These are phyloP conservation scores for Scopulariopsis brevicaulis DNA, from an alignment of 2,329 filamentous ascomycete species.

Conservation along the genomic window DNA sequence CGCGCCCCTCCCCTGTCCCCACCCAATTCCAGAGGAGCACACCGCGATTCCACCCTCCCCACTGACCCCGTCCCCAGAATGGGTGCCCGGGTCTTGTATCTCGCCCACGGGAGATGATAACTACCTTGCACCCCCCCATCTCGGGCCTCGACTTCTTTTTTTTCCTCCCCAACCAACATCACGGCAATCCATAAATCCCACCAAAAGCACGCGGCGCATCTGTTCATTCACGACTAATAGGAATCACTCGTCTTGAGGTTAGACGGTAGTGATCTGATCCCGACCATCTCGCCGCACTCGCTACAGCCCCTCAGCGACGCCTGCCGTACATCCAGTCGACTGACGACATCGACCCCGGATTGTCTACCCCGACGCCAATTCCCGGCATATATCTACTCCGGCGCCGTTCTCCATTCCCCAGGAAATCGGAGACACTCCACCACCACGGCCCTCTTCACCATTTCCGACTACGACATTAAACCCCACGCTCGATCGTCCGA, in stretches of 20 bases:
- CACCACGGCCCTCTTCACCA: conserved; percentile 7
- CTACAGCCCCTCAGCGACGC: not conserved
- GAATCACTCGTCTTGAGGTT: not conserved
- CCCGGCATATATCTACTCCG: not conserved
- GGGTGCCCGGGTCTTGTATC: not conserved
- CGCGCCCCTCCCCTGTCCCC: not conserved
- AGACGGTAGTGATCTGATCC: not conserved
- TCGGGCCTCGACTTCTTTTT: not conserved
- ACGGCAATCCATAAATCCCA: not conserved
- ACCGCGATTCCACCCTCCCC: conserved; percentile 1
- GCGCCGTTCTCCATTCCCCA: not conserved
- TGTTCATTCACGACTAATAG: not conserved
- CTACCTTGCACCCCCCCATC: conserved; percentile 2
- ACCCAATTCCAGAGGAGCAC: not conserved
- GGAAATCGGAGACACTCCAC: conserved; percentile 4
- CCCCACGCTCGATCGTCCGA: conserved; percentile 22
- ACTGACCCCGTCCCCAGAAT: not conserved
- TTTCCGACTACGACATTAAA: conserved; percentile 2
- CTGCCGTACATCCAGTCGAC: conserved; percentile 4
- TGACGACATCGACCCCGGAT: not conserved
- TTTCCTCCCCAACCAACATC: not conserved
- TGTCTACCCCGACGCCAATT: not conserved
- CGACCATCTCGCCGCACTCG: not conserved
- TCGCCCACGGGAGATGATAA: not conserved
- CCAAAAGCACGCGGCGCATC: not conserved